Percentiles rank a stretch among this genome's conserved stretches.
Evolutionary conservation across 345 rosid genomes (phyloP).

Genomic region (Zanthoxylum bungeanum): DNA sequence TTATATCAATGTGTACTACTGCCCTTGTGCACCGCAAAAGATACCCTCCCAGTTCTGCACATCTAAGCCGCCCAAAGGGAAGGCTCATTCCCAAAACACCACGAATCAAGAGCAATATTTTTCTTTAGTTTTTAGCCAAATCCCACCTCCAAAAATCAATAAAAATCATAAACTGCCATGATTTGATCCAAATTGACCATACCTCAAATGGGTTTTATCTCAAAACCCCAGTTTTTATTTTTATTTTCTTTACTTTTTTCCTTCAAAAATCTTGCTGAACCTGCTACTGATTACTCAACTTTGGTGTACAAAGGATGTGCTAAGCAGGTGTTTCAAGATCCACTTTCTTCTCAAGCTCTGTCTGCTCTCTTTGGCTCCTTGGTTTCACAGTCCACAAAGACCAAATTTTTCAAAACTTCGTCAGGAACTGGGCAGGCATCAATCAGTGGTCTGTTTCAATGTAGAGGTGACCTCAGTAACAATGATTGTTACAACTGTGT

Average conservation of each 20-base stretch:
- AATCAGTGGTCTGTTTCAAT: constrained; percentile 89
- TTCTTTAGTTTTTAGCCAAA: constrained; percentile 17
- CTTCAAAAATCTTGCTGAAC: no score
- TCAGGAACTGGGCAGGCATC: constrained; percentile 66
- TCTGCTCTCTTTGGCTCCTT: constrained; percentile 85
- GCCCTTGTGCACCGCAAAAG: constrained; percentile 6
- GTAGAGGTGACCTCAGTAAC: constrained; percentile 80
- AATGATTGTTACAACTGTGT: no score
- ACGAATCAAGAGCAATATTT: constrained; percentile 19
- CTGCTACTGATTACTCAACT: no score
- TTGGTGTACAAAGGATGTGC: no score
- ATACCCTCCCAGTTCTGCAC: constrained; percentile 29
- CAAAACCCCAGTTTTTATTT: constrained; percentile 31
- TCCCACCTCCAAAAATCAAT: constrained; percentile 26
- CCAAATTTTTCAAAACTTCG: constrained; percentile 77
- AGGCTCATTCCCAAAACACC: constrained; percentile 20
- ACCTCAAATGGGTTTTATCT: constrained; percentile 42
- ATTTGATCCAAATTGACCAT: constrained; percentile 40
- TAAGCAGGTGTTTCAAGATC: constrained; percentile 71
- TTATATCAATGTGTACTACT: constrained; percentile 9
- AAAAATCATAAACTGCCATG: constrained; percentile 37
- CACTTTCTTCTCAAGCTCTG: constrained; percentile 77
- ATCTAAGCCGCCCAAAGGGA: constrained; percentile 24
- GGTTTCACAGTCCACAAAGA: no score
- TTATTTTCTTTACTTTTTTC: constrained; percentile 27